These are phyloP conservation scores for Saccharomycopsis sp. DNA, from an alignment of 805 yeast genomes.

Conservation along the genomic window DNA sequence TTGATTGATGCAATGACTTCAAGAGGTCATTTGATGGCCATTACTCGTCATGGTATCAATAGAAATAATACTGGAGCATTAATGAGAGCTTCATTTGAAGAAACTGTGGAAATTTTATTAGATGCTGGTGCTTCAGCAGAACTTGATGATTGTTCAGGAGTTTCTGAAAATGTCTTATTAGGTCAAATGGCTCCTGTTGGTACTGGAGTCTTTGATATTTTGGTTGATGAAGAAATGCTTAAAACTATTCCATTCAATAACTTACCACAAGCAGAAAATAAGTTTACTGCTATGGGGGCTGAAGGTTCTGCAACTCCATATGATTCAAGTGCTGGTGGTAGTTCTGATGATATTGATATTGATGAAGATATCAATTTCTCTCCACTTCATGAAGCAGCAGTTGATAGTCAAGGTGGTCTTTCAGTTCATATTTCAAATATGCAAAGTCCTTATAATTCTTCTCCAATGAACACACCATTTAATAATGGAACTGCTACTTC, in stretches of 20 bases:
- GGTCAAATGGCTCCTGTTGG: slow-evolving; percentile 99
- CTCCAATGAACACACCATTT: no score
- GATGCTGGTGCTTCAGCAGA: slow-evolving; percentile 99
- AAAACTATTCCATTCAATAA: slow-evolving; percentile 47
- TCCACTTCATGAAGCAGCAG: slow-evolving; percentile 83
- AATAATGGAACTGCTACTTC: slow-evolving; percentile 42
- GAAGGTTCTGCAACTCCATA: slow-evolving; percentile 93
- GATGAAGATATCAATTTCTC: slow-evolving; percentile 83
- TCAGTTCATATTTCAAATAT: slow-evolving; percentile 44
- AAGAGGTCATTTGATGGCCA: slow-evolving; percentile 96
- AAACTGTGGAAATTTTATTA: slow-evolving; percentile 92
- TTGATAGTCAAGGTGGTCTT: slow-evolving; percentile 68
- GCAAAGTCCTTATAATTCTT: slow-evolving; percentile 42
- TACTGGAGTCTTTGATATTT: slow-evolving; percentile 94
- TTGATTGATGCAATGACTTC: slow-evolving; percentile 98
- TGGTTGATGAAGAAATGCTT: slow-evolving; percentile 84
- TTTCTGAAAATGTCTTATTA: slow-evolving; percentile 92
- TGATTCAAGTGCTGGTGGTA: slow-evolving; percentile 46
- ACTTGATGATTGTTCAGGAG: slow-evolving; percentile 96
- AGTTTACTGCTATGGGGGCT: slow-evolving; percentile 31
- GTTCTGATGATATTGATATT: slow-evolving; percentile 48
- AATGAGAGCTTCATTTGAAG: slow-evolving; percentile 99
- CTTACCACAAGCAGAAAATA: slow-evolving; percentile 24
- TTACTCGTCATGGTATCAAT: slow-evolving; percentile 98
- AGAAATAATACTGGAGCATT: slow-evolving; percentile 98